Evolutionary conservation across 495 filamentous ascomycete genomes (phyloP).

Genomic region (Durotheca rogersii): DNA sequence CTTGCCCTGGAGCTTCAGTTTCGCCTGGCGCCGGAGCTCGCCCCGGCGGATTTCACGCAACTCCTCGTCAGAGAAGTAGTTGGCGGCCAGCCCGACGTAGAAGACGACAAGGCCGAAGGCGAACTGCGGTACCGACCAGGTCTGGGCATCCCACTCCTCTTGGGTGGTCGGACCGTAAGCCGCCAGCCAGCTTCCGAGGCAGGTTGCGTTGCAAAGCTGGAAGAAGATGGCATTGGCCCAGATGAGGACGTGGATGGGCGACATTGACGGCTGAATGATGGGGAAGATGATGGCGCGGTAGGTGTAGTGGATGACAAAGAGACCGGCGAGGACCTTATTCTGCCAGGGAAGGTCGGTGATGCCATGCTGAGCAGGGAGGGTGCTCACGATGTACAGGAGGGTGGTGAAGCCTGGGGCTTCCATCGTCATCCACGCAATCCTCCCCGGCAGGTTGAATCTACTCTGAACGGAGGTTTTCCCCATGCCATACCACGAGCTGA

Average conservation of each 20-base stretch:
- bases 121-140: slow-evolving; percentile 43
- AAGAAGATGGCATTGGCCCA: slow-evolving; percentile 62
- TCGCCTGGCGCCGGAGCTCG: slow-evolving; percentile 48
- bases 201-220: slow-evolving; percentile 76
- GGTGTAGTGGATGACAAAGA: slow-evolving; percentile 79
- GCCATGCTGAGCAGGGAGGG: slow-evolving; percentile 56
- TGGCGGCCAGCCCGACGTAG: slow-evolving; percentile 68
- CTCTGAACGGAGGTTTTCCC: slow-evolving; percentile 82
- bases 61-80: slow-evolving; percentile 81
- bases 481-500: slow-evolving; percentile 64
- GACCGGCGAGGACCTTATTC: slow-evolving; percentile 64
- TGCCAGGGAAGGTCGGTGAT: slow-evolving; percentile 60
- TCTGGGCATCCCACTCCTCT: slow-evolving; percentile 55
- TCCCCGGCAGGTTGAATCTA: slow-evolving; percentile 82
- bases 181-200: slow-evolving; percentile 76
- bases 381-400: slow-evolving; percentile 73
- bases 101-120: slow-evolving; percentile 52
- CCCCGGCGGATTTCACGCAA: slow-evolving; percentile 72
- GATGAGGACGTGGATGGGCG: slow-evolving; percentile 72
- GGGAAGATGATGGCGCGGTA: slow-evolving; percentile 85
- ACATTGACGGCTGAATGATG: slow-evolving; percentile 84
- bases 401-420: slow-evolving; percentile 75
- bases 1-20: slow-evolving; percentile 42
- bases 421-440: slow-evolving; percentile 83
- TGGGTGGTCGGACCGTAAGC: slow-evolving; percentile 68